Evolutionary conservation across 78 protist genomes (phyloP).

Genomic region (Dictyostelium capitatum): DNA sequence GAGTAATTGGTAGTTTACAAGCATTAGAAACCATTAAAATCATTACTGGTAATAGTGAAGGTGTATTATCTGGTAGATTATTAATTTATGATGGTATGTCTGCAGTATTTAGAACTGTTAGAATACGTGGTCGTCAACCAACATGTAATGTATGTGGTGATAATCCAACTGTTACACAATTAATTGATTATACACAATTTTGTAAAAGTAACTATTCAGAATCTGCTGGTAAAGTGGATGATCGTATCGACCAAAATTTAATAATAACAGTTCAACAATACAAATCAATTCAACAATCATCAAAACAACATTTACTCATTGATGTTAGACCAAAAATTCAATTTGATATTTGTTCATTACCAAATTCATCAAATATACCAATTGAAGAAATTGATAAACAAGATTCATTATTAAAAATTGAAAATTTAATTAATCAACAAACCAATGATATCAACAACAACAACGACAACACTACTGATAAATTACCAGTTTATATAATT

Average conservation of each 20-base stretch:
- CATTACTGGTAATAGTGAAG: constrained; percentile 23
- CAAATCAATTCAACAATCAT: not conserved
- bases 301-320: constrained; percentile 23
- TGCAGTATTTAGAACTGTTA: constrained; percentile 40
- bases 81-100: constrained; percentile 68
- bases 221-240: constrained; percentile 26
- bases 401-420: not conserved
- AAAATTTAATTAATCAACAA: constrained; percentile 4
- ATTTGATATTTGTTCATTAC: constrained; percentile 74
- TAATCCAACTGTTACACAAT: constrained; percentile 40
- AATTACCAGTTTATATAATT: constrained; percentile 34
- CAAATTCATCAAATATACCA: constrained; percentile 61
- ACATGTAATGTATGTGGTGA: constrained; percentile 83
- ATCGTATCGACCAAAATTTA: constrained; percentile 8
- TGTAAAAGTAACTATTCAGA: constrained; percentile 61
- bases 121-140: constrained; percentile 27
- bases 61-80: constrained; percentile 32
- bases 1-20: constrained; percentile 93
- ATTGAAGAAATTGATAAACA: constrained; percentile 45
- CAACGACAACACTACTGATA: not conserved
- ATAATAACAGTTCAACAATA: constrained; percentile 16
- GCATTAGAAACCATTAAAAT: constrained; percentile 93
- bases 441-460: not conserved
- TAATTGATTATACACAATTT: constrained; percentile 76
- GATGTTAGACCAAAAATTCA: constrained; percentile 77